Evolutionary conservation across 2,329 filamentous ascomycete species (phyloP).

Genomic region (Rhinocladiella similis): DNA sequence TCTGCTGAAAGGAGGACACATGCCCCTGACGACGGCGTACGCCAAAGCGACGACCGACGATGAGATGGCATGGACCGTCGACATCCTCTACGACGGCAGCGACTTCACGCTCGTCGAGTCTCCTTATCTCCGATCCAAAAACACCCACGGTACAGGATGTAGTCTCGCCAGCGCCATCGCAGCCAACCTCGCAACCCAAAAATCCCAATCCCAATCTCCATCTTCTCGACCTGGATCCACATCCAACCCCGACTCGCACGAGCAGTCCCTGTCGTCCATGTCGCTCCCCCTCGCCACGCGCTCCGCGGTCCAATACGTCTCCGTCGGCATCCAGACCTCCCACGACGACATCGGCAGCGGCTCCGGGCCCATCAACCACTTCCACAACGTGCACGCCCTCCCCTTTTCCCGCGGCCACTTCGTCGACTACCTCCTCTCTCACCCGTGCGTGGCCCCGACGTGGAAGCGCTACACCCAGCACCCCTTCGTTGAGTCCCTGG

Average conservation of each 20-base stretch:
- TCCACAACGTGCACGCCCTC: constrained; percentile 61
- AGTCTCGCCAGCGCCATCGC: constrained; percentile 78
- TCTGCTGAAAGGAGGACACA: constrained; percentile 85
- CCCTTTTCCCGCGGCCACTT: constrained; percentile 70
- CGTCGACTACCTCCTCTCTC: constrained; percentile 76
- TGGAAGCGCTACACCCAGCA: constrained; percentile 81
- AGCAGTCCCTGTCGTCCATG: not conserved
- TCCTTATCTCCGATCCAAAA: constrained; percentile 69
- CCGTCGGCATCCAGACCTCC: constrained; percentile 61
- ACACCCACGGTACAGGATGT: constrained; percentile 94
- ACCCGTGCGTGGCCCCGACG: constrained; percentile 68
- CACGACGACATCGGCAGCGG: constrained; percentile 52
- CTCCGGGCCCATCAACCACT: constrained; percentile 67
- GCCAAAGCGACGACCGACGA: constrained; percentile 58
- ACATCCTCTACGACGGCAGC: constrained; percentile 68
- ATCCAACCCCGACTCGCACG: not conserved
- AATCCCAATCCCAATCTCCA: constrained; percentile 1
- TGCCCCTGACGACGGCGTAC: constrained; percentile 69
- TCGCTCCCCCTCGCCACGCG: constrained; percentile 52
- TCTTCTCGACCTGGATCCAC: not conserved
- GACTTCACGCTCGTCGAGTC: constrained; percentile 66
- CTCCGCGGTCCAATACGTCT: constrained; percentile 60
- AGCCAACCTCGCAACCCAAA: constrained; percentile 54
- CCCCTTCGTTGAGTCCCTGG: constrained; percentile 76
- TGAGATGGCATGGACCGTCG: constrained; percentile 68